Base-by-base conservation (phyloP, 2,329 filamentous ascomycete genomes). In the Tolypocladium cylindrosporum region DNA sequence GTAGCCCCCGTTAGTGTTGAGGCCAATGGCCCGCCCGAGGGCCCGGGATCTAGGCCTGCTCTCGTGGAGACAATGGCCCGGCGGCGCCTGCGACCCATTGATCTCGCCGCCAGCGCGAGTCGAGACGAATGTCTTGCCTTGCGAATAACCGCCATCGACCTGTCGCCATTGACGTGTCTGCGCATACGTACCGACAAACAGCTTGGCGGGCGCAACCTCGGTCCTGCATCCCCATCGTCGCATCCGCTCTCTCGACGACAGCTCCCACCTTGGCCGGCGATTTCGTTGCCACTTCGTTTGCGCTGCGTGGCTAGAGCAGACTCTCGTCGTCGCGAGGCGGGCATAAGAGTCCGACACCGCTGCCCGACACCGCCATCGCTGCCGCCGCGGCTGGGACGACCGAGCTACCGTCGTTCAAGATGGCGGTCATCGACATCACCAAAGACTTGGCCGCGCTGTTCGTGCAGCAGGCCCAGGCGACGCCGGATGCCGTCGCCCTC, bases 371-470 rank as follows among this genome's bases (percentile, higher is more conserved):
- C 27, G 27, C 27, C 27, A 31, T 31, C 27, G 27, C 27, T 6
- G 27, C 27, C 24, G 43, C 21, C 13, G 24, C 36, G n/a, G 11
- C 54, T 31, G 9, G n/a, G n/a, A 24, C 21, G n/a, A 43, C 10
- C 13, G 21, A 11, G 42, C n/a, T 2, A 24, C 21, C 48, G 31
- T 16, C 16, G 48, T 36, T 21, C 59, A 74, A 65, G 58, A 89
- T 88, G 85, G 69, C 85, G 50, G 70, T 87, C 66, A 81, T 93
- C 67, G 88, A 92, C 71, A 85, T 77, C 61, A 81, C 74, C 62
- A 89, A 88, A 72, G 88, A 92, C 72, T 75, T 92, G 59, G 83
- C 86, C 54, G 84, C 87, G 37, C 82, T 91, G 61, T 91, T 92
- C 69, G 74, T 76, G 62, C 74, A 83, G 63, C 89, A 93, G 76